Conservation (phyloP, 1,284 basidiomycete genomes). For the Kwoniella shivajii region DNA sequence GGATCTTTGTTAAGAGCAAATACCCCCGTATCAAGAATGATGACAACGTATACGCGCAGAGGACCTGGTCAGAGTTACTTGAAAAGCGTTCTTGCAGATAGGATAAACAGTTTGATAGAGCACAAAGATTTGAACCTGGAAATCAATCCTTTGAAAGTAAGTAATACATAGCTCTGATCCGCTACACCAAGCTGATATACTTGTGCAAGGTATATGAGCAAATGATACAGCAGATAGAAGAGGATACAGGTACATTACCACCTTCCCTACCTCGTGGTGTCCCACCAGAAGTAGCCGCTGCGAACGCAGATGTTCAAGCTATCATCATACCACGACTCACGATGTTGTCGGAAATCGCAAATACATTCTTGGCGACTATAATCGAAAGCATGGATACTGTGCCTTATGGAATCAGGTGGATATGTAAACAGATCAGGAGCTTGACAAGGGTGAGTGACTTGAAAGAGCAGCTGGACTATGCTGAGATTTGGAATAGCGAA, state of each 20-base stretch:
- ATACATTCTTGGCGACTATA: slow-evolving; percentile 95
- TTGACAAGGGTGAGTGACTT: slow-evolving; percentile 73
- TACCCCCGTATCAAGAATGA: slow-evolving; percentile 98
- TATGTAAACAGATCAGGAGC: slow-evolving; percentile 98
- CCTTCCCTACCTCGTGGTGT: slow-evolving; percentile 88
- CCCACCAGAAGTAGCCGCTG: slow-evolving; percentile 86
- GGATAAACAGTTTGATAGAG: slow-evolving; percentile 97
- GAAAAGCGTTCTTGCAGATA: slow-evolving; percentile 92
- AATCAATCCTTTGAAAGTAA: slow-evolving; percentile 95
- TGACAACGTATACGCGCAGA: slow-evolving; percentile 98
- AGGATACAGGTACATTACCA: slow-evolving; percentile 88
- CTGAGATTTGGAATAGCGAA: slow-evolving; percentile 64
- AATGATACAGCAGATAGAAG: slow-evolving; percentile 97
- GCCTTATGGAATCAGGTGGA: slow-evolving; percentile 99
- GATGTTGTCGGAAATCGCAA: slow-evolving; percentile 99
- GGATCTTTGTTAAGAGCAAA: slow-evolving; percentile 95
- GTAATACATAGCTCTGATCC: slow-evolving; percentile 6
- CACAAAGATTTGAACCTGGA: slow-evolving; percentile 98
- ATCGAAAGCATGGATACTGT: slow-evolving; percentile 97
- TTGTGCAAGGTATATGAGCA: slow-evolving; percentile 87
- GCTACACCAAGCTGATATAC: neutral
- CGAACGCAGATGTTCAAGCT: slow-evolving; percentile 92
- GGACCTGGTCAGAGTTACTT: slow-evolving; percentile 97
- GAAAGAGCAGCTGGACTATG: neutral
- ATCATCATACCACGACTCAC: slow-evolving; percentile 94